Evolutionary conservation across 2,329 filamentous ascomycete species (phyloP).

Genomic region (Cordyceps cateniannulata): DNA sequence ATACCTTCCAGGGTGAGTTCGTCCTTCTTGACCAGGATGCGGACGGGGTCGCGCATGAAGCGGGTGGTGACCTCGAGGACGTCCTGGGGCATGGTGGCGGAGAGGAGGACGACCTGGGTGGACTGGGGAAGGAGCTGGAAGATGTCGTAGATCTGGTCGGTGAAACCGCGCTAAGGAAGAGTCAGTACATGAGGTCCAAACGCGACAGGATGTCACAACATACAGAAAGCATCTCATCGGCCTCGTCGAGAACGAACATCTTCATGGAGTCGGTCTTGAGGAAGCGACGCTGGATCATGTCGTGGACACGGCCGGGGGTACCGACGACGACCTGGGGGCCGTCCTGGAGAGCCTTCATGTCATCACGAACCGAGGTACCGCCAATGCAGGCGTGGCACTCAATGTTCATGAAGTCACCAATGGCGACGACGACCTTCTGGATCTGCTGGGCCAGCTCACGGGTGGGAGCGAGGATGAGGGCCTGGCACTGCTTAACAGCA

Average conservation of each 20-base stretch:
- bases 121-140: slow-evolving; percentile 98
- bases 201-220: slow-evolving; percentile 22
- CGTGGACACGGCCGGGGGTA: slow-evolving; percentile 95
- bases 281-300: slow-evolving; percentile 98
- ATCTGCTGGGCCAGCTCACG: slow-evolving; percentile 99
- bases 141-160: slow-evolving; percentile 99
- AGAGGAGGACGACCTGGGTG: slow-evolving; percentile 96
- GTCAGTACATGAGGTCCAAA: slow-evolving; percentile 27
- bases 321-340: slow-evolving; percentile 96
- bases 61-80: slow-evolving; percentile 99
- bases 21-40: slow-evolving; percentile 99
- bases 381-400: slow-evolving; percentile 99
- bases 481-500: slow-evolving; percentile 93
- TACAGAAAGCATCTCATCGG: slow-evolving; percentile 96
- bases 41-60: slow-evolving; percentile 99
- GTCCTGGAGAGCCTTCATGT: slow-evolving; percentile 96
- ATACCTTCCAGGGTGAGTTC: slow-evolving; percentile 99
- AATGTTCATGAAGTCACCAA: slow-evolving; percentile 99
- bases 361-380: slow-evolving; percentile 94
- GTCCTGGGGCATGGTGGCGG: slow-evolving; percentile 97
- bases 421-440: slow-evolving; percentile 97
- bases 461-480: slow-evolving; percentile 93
- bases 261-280: slow-evolving; percentile 98
- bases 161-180: slow-evolving; percentile 76
- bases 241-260: slow-evolving; percentile 99